Evolutionary conservation across 2,329 filamentous ascomycete genomes (phyloP).

Genomic region (Scytalidium sp.): DNA sequence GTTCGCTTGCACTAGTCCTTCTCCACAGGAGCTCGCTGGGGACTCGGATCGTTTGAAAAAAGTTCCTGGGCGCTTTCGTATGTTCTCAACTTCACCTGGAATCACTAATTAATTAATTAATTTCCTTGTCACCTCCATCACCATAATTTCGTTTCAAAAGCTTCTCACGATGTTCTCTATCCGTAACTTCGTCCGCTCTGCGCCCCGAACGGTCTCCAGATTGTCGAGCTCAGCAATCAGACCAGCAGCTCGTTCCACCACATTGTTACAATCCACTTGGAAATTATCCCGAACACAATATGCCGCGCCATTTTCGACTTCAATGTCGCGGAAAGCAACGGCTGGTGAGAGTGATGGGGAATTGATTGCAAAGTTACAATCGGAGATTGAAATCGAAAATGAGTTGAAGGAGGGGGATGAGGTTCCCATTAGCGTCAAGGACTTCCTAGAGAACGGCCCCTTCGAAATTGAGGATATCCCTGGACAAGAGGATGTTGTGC

Average conservation of each 20-base stretch:
- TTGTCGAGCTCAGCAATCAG: constrained; percentile 49
- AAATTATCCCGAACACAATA: constrained; percentile 23
- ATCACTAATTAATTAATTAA: background rate
- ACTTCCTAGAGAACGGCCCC: constrained; percentile 81
- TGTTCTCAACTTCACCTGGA: background rate
- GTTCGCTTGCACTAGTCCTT: background rate
- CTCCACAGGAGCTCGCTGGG: background rate
- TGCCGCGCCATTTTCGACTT: constrained; percentile 33
- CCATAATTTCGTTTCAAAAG: constrained; percentile 7
- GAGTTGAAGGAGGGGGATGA: constrained; percentile 71
- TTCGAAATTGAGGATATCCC: constrained; percentile 81
- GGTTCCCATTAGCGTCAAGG: constrained; percentile 74
- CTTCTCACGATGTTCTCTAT: constrained; percentile 61
- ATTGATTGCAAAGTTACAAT: constrained; percentile 80
- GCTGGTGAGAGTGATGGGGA: constrained; percentile 65
- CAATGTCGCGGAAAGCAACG: constrained; percentile 35
- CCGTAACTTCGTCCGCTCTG: constrained; percentile 61
- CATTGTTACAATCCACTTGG: constrained; percentile 24
- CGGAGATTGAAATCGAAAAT: constrained; percentile 80
- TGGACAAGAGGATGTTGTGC: constrained; percentile 83
- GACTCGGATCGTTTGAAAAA: background rate
- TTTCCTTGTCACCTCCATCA: constrained; percentile 5
- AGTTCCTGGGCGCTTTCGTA: background rate
- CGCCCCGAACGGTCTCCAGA: constrained; percentile 62
- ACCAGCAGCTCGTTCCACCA: constrained; percentile 34